Evolutionary conservation across 495 filamentous ascomycete species (phyloP).

Genomic region (Bryoglossum gracile): DNA sequence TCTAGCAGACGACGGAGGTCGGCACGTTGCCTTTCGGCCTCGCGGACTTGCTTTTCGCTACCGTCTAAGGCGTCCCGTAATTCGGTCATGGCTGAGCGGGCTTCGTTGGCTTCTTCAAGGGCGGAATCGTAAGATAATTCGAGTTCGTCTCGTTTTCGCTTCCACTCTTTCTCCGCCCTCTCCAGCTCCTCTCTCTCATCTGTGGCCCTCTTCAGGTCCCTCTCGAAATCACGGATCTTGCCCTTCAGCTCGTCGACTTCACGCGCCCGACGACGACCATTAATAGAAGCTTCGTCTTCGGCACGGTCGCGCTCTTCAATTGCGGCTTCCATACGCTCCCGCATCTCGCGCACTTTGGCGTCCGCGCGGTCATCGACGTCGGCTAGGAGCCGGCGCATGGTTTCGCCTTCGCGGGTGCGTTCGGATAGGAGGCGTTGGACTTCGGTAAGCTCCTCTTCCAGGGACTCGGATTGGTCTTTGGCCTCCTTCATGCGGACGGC

Average conservation of each 20-base stretch:
- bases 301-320: conserved; percentile 87
- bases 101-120: conserved; percentile 62
- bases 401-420: conserved; percentile 90
- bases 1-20: conserved; percentile 71
- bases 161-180: conserved; percentile 59
- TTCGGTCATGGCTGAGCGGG: conserved; percentile 68
- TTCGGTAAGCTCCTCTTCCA: conserved; percentile 92
- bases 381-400: conserved; percentile 81
- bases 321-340: conserved; percentile 78
- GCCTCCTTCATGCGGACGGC: conserved; percentile 92
- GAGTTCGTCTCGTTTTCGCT: conserved; percentile 62
- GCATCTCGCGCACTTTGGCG: conserved; percentile 74
- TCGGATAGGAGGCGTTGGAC: conserved; percentile 82
- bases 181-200: conserved; percentile 67
- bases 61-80: conserved; percentile 77
- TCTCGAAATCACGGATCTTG: conserved; percentile 73
- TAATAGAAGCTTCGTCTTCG: conserved; percentile 79
- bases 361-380: conserved; percentile 83
- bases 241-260: conserved; percentile 82
- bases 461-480: conserved; percentile 67
- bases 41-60: conserved; percentile 74
- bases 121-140: conserved; percentile 62
- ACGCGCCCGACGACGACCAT: conserved; percentile 64
- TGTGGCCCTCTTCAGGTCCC: conserved; percentile 57
- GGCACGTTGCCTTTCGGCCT: conserved; percentile 70